phyloP scores from a whole-genome alignment of 2,329 filamentous ascomycete genomes.

The Diaporthe vexans region DNA sequence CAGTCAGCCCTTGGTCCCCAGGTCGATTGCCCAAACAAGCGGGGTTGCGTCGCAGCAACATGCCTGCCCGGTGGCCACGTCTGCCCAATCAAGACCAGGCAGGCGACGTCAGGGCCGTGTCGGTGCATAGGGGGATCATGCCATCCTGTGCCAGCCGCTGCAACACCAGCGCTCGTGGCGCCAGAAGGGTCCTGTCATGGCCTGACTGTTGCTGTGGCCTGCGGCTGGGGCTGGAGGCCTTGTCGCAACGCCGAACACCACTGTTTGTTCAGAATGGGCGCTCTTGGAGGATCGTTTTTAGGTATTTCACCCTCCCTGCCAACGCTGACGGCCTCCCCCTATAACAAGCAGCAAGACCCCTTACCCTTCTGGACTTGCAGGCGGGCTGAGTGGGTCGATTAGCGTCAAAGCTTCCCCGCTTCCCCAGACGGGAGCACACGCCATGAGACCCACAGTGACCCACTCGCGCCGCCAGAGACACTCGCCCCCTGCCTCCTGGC shows the following conservation, averaged over 20 bases:
- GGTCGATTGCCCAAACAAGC: conserved; percentile 19
- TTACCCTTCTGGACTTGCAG: conserved; percentile 32
- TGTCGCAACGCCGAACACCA: neutral
- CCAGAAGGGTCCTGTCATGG: conserved; percentile 25
- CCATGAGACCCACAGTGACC: conserved; percentile 5
- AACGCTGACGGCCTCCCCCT: neutral
- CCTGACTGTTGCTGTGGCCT: conserved; percentile 16
- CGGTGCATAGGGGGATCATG: conserved; percentile 24
- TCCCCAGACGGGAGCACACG: conserved; percentile 40
- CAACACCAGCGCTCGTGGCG: conserved; percentile 21
- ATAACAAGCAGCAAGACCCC: conserved; percentile 27
- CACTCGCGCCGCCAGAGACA: conserved; percentile 3
- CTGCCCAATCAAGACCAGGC: conserved; percentile 30
- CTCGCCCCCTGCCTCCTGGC: neutral
- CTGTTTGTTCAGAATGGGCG: neutral
- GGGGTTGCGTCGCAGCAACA: conserved; percentile 33
- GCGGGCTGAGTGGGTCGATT: conserved; percentile 27
- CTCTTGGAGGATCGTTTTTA: neutral
- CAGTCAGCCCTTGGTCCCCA: conserved; percentile 13
- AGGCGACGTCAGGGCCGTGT: conserved; percentile 26
- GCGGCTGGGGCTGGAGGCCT: neutral
- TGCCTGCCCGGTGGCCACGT: conserved; percentile 9
- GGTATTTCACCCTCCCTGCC: neutral
- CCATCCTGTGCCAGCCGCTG: conserved; percentile 19
- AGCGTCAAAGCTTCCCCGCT: conserved; percentile 39